Conservation (phyloP, 257 asterid genomes). For the Thymus mandschuricus region DNA sequence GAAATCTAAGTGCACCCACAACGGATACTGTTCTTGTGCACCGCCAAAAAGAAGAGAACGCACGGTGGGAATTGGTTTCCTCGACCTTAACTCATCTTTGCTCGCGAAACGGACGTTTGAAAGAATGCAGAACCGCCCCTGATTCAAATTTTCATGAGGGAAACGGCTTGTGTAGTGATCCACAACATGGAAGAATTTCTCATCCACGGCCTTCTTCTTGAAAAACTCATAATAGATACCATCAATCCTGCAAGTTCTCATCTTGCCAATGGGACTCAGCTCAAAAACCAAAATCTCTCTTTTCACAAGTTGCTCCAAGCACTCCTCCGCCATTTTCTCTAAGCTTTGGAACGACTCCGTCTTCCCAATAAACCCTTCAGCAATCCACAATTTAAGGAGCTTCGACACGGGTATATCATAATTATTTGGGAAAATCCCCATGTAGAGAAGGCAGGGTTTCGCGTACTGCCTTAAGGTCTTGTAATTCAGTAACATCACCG, state of each 20-base stretch:
- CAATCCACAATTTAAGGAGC: slow-evolving; percentile 23
- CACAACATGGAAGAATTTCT: slow-evolving; percentile 19
- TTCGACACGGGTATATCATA: slow-evolving; percentile 14
- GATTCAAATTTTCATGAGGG: background rate
- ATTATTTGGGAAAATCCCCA: slow-evolving; percentile 24
- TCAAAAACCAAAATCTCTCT: slow-evolving; percentile 1
- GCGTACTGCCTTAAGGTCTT: slow-evolving; percentile 24
- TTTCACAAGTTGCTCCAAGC: slow-evolving; percentile 11
- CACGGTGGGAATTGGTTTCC: background rate
- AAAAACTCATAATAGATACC: background rate
- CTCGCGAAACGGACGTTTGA: background rate
- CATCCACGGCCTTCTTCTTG: slow-evolving; percentile 7
- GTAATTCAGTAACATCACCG: slow-evolving; percentile 12
- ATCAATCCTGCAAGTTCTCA: slow-evolving; percentile 9
- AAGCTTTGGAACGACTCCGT: background rate
- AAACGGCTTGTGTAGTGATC: background rate
- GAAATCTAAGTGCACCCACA: background rate
- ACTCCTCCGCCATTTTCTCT: slow-evolving; percentile 24
- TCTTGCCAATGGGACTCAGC: background rate
- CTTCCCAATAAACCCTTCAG: slow-evolving; percentile 20
- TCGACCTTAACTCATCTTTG: background rate
- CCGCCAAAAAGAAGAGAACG: slow-evolving; percentile 19
- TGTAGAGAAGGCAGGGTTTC: slow-evolving; percentile 31
- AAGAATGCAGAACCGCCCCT: slow-evolving; percentile 27
- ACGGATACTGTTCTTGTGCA: background rate